Evolutionary conservation across 805 yeast genomes (phyloP), one percentile per base, ranked within the genome.

Genomic region (Hanseniaspora vineae): DNA sequence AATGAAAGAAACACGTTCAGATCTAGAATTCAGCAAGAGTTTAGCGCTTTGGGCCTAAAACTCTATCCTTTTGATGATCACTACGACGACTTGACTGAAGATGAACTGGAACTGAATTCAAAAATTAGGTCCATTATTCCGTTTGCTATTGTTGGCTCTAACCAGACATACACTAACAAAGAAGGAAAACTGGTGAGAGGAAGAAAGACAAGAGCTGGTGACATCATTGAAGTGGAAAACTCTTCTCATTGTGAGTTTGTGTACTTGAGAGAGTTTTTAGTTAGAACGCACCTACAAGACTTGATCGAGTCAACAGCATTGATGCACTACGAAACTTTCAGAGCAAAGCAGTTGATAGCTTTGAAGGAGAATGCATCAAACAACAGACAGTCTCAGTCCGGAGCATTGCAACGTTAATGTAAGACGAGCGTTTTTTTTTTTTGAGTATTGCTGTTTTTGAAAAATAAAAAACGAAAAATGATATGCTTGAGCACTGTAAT

Each of bases 221-320:
- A 47, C 33, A 75, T 83, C 15, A 83, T 90, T 59, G 85, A 88
- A 65, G 86, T 92, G 51, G 97, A 89, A 68, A 96, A 92, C 68
- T 88, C 86, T 47, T 77, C 82, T 48, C 97, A 92, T 68, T 88
- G 96, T 68, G 98, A 92, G 69, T 92, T 92, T 72, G 86, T 87
- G 37, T 88, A 86, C 58, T 78, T 92, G 61, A 79, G 97, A 68
- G 95, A 87, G 65, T 92, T 92, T 66, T 76, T 92, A 60, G 87
- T 96, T 43, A 80, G 96, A 70, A 87, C 97, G 9, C 97, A 92
- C 65, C 73, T 92, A 59, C 97, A 88, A 66, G 97, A 90, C 64
- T 78, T 92, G 64, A 89, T 92, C 58, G 98, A 92, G 66, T 79
- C 95, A 12, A 92, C 98, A 3, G 71, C 94, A 1, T 72, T 78